Percentiles rank a stretch among this genome's conserved stretches.
Conservation (phyloP, 495 filamentous ascomycete genomes). For the Penicillium simplicissimum region DNA sequence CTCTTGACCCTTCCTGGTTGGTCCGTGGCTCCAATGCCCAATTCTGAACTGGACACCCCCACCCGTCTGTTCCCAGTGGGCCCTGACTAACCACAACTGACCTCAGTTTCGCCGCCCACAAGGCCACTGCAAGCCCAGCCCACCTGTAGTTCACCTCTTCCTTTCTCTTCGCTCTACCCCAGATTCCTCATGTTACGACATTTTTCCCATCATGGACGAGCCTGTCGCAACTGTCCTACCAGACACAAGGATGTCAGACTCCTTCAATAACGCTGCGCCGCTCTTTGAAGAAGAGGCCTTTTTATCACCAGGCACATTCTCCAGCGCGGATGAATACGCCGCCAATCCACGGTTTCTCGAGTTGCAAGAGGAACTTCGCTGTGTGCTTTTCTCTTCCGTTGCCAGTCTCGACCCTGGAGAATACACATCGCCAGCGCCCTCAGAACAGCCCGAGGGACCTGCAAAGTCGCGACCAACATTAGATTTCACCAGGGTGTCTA, state of each 20-base stretch:
- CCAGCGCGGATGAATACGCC: slow-evolving; percentile 34
- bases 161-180: slow-evolving; percentile 15
- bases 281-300: slow-evolving; percentile 32
- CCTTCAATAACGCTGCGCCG: slow-evolving; percentile 20
- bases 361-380: slow-evolving; percentile 32
- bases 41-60: neutral
- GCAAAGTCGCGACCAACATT: slow-evolving; percentile 22
- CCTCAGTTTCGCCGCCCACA: neutral
- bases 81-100: neutral
- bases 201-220: slow-evolving; percentile 20
- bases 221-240: slow-evolving; percentile 16
- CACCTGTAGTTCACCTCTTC: slow-evolving; percentile 15
- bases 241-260: slow-evolving; percentile 16
- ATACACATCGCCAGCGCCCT: slow-evolving; percentile 22
- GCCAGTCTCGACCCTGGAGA: slow-evolving; percentile 27
- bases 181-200: slow-evolving; percentile 1
- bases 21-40: neutral
- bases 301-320: slow-evolving; percentile 32
- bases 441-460: slow-evolving; percentile 19
- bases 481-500: slow-evolving; percentile 30
- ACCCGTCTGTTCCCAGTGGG: neutral
- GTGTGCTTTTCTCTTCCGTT: slow-evolving; percentile 31
- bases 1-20: no score
- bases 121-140: neutral
- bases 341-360: slow-evolving; percentile 32